phyloP scores from a whole-genome alignment of 2,329 filamentous ascomycete species.

The Beauveria sp. region DNA sequence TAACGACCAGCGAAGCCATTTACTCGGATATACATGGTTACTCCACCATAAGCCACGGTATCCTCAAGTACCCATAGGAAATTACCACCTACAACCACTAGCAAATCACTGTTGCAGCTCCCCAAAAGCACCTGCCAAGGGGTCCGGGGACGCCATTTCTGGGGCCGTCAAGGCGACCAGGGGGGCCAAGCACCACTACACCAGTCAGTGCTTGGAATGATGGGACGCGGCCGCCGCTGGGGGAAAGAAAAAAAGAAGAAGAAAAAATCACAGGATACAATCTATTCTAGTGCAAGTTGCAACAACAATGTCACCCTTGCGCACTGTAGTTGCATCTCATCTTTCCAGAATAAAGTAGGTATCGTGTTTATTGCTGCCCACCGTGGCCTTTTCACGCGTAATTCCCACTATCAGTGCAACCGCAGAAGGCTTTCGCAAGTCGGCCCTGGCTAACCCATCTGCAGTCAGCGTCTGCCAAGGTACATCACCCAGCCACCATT shows the following conservation, averaged over 20 bases:
- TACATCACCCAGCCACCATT: neutral
- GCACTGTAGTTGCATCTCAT: neutral
- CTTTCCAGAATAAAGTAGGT: neutral
- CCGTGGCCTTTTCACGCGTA: neutral
- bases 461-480: neutral
- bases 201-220: neutral
- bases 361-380: neutral
- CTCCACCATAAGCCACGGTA: too few species aligned
- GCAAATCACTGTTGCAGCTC: neutral
- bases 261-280: neutral
- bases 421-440: neutral
- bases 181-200: neutral
- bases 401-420: neutral
- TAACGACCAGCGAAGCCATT: too few species aligned
- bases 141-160: neutral
- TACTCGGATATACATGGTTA: too few species aligned
- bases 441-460: neutral
- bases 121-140: neutral
- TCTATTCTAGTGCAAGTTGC: neutral
- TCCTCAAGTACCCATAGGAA: too few species aligned
- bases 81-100: neutral
- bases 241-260: too few species aligned
- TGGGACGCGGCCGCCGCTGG: neutral
- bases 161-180: neutral
- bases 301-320: neutral